Percentiles rank a stretch among this genome's conserved stretches.
phyloP scores from a whole-genome alignment of 306 rosid species.

The Oxytropis ochrocephala region DNA sequence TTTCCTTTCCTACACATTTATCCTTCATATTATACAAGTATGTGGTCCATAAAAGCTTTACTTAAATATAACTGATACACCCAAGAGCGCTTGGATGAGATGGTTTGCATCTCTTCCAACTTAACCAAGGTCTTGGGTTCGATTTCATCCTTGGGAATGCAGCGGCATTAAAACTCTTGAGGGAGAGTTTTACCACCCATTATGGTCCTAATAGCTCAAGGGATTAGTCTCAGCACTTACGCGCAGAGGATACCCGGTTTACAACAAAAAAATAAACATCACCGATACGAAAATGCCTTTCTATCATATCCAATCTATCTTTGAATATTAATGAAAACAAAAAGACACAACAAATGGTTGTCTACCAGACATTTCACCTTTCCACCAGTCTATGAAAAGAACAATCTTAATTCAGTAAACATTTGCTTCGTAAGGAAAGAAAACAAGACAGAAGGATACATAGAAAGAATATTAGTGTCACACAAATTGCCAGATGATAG shows the following conservation, averaged over 20 bases:
- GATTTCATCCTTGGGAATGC: too few relatives aligned
- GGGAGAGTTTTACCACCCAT: too few relatives aligned
- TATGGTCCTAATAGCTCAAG: too few relatives aligned
- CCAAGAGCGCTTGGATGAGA: too few relatives aligned
- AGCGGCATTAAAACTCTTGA: too few relatives aligned
- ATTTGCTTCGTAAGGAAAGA: background rate
- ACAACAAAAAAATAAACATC: too few relatives aligned
- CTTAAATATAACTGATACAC: background rate
- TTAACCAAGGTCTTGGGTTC: too few relatives aligned
- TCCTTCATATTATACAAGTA: background rate
- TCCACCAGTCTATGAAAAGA: background rate
- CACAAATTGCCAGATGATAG: background rate
- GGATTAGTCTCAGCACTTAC: too few relatives aligned
- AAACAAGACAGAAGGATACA: background rate
- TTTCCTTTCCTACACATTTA: background rate
- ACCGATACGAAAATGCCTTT: background rate
- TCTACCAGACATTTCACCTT: background rate
- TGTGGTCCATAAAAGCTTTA: background rate
- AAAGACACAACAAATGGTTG: background rate
- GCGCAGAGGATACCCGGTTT: too few relatives aligned
- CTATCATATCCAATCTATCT: background rate
- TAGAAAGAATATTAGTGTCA: conserved; percentile 7
- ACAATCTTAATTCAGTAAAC: background rate
- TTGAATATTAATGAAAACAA: background rate
- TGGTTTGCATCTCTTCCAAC: too few relatives aligned